Evolutionary conservation across 2,329 filamentous ascomycete genomes (phyloP).

Genomic region (Capronia americana): DNA sequence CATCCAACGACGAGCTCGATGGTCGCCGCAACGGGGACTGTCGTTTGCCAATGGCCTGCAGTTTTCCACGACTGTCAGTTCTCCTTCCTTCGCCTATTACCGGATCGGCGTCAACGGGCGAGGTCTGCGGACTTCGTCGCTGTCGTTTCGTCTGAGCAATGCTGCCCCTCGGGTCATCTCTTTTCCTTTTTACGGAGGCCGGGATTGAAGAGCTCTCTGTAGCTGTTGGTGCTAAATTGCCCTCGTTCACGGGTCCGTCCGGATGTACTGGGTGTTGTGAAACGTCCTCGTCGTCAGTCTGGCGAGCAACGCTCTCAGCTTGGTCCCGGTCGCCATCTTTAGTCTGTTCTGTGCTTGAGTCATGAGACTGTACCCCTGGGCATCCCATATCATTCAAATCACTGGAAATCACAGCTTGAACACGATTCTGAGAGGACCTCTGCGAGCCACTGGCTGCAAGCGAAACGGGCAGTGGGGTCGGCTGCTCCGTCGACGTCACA

Average conservation of each 20-base stretch:
- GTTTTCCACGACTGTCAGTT: background rate
- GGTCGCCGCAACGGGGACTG: background rate
- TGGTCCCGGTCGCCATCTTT: background rate
- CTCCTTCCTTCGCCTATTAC: background rate
- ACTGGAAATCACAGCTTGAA: background rate
- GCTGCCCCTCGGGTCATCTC: background rate
- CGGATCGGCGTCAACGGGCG: background rate
- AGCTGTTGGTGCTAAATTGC: background rate
- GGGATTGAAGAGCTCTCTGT: background rate
- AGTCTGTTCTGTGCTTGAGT: background rate
- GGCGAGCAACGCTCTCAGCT: background rate
- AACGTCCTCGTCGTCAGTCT: background rate
- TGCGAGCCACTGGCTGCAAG: background rate
- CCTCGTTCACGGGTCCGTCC: background rate
- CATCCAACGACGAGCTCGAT: background rate
- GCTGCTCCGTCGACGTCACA: background rate
- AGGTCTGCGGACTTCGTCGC: background rate
- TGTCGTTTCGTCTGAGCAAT: background rate
- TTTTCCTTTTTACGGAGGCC: conserved; percentile 12
- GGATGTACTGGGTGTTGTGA: background rate
- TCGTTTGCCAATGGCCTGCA: background rate
- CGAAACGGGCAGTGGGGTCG: background rate
- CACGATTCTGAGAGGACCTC: background rate
- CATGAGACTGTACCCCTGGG: background rate
- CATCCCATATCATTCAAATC: background rate